phyloP scores from a whole-genome alignment of 2,329 filamentous ascomycete species.

The Sporothrix dimorphospora region DNA sequence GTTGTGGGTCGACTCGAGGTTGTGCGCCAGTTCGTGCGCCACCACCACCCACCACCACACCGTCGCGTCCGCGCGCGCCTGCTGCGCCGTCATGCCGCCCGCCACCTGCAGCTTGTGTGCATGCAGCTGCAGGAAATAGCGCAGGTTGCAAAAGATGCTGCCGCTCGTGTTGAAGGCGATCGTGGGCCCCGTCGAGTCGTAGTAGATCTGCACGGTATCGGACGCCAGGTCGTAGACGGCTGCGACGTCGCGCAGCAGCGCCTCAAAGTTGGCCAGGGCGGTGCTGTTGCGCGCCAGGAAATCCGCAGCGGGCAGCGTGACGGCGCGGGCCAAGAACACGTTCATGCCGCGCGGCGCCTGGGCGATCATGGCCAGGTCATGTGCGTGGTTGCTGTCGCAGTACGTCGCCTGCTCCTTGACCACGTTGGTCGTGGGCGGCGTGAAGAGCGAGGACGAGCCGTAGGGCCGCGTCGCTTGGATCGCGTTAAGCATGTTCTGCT shows the following conservation, averaged over 20 bases:
- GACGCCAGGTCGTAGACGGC: slow-evolving; percentile 72
- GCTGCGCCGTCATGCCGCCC: not conserved
- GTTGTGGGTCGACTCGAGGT: slow-evolving; percentile 78
- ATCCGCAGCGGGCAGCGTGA: slow-evolving; percentile 50
- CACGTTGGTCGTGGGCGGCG: slow-evolving; percentile 68
- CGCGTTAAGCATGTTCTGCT: slow-evolving; percentile 75
- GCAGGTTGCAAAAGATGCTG: slow-evolving; percentile 90
- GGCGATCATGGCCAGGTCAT: slow-evolving; percentile 72
- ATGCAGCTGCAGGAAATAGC: slow-evolving; percentile 84
- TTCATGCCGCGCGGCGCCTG: slow-evolving; percentile 73
- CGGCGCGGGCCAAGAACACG: slow-evolving; percentile 67
- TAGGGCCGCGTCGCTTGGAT: slow-evolving; percentile 78
- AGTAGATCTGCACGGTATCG: slow-evolving; percentile 80
- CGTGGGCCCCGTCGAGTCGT: slow-evolving; percentile 74
- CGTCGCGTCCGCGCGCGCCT: slow-evolving; percentile 45
- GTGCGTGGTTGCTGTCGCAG: slow-evolving; percentile 75
- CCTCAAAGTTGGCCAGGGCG: slow-evolving; percentile 70
- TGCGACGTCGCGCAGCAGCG: slow-evolving; percentile 69
- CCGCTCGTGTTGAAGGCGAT: slow-evolving; percentile 92
- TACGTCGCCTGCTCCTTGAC: slow-evolving; percentile 85
- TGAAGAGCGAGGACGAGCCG: slow-evolving; percentile 73
- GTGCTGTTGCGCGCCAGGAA: slow-evolving; percentile 66
- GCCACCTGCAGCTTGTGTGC: slow-evolving; percentile 48
- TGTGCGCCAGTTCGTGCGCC: slow-evolving; percentile 94
- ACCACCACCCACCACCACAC: slow-evolving; percentile 57